These are phyloP conservation scores for Stagonosporopsis rhizophila DNA, from an alignment of 2,329 filamentous ascomycete genomes.

Conservation along the genomic window DNA sequence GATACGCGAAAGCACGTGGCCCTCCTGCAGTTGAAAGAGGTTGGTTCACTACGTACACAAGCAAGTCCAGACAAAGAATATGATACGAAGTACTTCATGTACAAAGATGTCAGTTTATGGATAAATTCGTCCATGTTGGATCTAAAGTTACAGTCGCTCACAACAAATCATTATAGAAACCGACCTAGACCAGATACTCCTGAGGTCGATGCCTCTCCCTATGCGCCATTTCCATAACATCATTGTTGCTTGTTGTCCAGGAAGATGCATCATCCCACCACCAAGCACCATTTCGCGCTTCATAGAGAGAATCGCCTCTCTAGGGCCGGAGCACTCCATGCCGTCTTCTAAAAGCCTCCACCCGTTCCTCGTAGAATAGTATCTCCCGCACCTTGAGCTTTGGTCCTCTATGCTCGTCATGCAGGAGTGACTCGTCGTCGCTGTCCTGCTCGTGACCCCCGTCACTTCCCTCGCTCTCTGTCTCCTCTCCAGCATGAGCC, in stretches of 20 bases:
- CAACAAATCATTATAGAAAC: conserved; percentile 1
- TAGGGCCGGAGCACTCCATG: conserved; percentile 55
- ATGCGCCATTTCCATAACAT: conserved; percentile 6
- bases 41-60: neutral
- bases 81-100: neutral
- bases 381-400: conserved; percentile 76
- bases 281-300: neutral
- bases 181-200: neutral
- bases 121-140: neutral
- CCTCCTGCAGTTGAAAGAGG: no score
- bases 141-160: conserved; percentile 13
- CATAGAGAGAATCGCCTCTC: neutral
- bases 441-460: conserved; percentile 52
- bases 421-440: conserved; percentile 60
- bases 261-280: conserved; percentile 4
- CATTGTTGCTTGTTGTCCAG: conserved; percentile 1
- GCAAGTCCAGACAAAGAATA: no score
- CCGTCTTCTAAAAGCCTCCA: conserved; percentile 77
- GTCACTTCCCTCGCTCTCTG: conserved; percentile 43
- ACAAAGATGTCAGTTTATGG: neutral
- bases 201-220: conserved; percentile 2
- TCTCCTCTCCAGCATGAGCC: conserved; percentile 51
- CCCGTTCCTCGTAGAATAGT: conserved; percentile 82
- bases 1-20: conserved; percentile 15
- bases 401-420: conserved; percentile 53